Conservation (phyloP, 169 alveolate genomes). For the Neospora caninum region DNA sequence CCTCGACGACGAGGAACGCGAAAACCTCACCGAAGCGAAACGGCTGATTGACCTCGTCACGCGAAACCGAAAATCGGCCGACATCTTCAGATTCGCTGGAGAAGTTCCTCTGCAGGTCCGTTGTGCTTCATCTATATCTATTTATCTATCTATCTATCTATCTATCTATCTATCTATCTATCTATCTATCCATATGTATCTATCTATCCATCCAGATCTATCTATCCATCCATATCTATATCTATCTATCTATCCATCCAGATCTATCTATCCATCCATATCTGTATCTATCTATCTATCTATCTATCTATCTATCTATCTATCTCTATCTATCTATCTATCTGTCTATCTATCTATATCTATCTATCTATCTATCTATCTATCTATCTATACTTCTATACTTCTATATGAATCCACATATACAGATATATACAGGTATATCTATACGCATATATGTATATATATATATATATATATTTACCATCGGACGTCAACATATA, state of each 20-base stretch:
- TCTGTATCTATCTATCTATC: too few relatives aligned
- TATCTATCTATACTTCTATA: background rate
- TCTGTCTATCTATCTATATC: background rate
- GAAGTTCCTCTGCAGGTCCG: constrained; percentile 32
- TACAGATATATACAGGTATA: background rate
- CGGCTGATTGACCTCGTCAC: constrained; percentile 24
- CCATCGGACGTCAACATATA: too few relatives aligned
- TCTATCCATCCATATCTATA: background rate
- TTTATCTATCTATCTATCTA: background rate
- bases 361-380: background rate
- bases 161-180: too few relatives aligned
- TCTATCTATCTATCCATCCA: background rate
- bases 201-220: background rate
- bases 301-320: too few relatives aligned
- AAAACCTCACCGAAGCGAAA: constrained; percentile 11
- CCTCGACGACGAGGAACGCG: constrained; percentile 17
- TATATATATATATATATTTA: background rate
- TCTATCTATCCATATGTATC: background rate
- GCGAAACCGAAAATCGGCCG: background rate
- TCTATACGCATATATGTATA: background rate
- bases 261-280: background rate
- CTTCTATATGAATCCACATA: background rate
- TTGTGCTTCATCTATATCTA: background rate
- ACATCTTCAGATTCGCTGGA: constrained; percentile 19
- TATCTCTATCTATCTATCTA: background rate